Evolutionary conservation across 208 protist species (phyloP).

Genomic region (Angomonas deanei): DNA sequence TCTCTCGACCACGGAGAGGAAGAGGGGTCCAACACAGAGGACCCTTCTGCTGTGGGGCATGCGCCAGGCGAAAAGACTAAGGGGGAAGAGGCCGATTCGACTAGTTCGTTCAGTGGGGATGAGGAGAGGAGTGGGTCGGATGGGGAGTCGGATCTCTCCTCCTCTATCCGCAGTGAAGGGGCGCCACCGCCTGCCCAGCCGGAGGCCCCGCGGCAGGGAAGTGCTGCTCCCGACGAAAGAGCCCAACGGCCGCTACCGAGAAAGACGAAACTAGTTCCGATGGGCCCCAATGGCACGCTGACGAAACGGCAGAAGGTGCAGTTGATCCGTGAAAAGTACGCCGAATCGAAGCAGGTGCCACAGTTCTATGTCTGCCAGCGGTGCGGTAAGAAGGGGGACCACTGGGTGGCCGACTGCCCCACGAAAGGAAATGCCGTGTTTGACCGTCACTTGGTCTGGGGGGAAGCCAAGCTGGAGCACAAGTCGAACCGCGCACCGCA

Average conservation of each 20-base stretch:
- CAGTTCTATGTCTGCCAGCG: slow-evolving; percentile 80
- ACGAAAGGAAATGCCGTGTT: slow-evolving; percentile 51
- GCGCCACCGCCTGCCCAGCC: neutral
- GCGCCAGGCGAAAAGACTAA: neutral
- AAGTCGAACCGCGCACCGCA: neutral
- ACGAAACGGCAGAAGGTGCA: slow-evolving; percentile 58
- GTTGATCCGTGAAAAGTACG: slow-evolving; percentile 61
- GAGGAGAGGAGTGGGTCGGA: too few relatives aligned
- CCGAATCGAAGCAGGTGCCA: slow-evolving; percentile 46
- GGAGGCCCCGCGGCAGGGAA: neutral
- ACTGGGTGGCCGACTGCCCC: slow-evolving; percentile 75
- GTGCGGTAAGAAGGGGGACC: slow-evolving; percentile 68
- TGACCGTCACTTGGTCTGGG: slow-evolving; percentile 64
- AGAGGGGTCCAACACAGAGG: neutral
- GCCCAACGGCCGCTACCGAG: slow-evolving; percentile 4
- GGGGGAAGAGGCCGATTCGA: neutral
- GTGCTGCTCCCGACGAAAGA: too few relatives aligned
- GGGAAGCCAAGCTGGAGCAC: slow-evolving; percentile 47
- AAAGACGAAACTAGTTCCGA: slow-evolving; percentile 36
- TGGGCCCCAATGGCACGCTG: slow-evolving; percentile 64
- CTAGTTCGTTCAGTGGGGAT: neutral
- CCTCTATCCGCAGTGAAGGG: neutral
- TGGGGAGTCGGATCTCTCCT: too few relatives aligned
- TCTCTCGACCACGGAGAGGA: slow-evolving; percentile 17
- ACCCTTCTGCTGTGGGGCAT: neutral